Evolutionary conservation across 1,284 basidiomycete species (phyloP), one percentile per base, ranked within the genome.

Genomic region (Phylloporus sp.): DNA sequence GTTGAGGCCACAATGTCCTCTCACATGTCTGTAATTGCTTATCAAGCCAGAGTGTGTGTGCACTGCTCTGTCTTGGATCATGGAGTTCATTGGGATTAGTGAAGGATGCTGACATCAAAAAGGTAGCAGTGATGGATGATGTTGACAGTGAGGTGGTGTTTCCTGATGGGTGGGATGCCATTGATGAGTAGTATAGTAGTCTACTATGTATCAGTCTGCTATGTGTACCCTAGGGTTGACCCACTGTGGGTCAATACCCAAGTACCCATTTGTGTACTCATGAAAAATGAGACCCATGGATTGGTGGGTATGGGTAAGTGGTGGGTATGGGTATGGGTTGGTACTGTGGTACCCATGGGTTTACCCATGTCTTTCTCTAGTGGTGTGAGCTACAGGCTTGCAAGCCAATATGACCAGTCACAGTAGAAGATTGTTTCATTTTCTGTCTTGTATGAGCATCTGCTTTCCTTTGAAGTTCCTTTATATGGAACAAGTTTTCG

Each of bases 281-380:
- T 20, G 29, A 31, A 50, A 50, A 15, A 18, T 29, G 49, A 31
- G 13, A 50, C 49, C 49, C 49, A 31, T 50, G 49, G 49, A 29
- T 50, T 50, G 28, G 28, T 50, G 29, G 29, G 49, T 50, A 52
- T 52, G 31, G 31, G 50, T 34, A 52, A 52, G 31, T 5, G 17
- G 31, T 52, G 50, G 50, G 50, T 52, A 34, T 52, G 50, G 50
- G 31, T 52, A 52, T 34, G 50, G 50, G 50, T 52, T 52, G 50
- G 31, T n/a, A 24, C 31, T 22, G 20, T 52, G 50, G 20, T 52
- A 32, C 26, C 50, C 50, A 34, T 52, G 50, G 50, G 50, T 52
- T 52, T 52, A 52, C 31, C 50, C 50, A 52, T 52, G 50, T 52
- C 50, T n/a, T 52, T 52, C 50, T 24, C 50, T 52, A 52, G 34